phyloP scores from a whole-genome alignment of 108 stramenopile species.

The Fragilaria crotonensis region DNA sequence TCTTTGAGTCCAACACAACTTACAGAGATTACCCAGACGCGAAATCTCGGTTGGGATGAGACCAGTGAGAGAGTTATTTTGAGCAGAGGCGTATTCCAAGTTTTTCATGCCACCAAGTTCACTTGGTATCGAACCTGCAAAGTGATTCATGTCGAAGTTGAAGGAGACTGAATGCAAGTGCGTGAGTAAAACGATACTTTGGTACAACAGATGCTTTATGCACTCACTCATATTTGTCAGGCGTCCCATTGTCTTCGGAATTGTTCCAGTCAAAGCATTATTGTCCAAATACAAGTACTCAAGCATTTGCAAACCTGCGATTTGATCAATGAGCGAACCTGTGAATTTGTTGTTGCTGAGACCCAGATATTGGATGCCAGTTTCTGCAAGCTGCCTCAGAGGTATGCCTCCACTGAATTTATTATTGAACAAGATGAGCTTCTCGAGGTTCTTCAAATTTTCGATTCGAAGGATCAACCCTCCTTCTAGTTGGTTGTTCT shows the following conservation, averaged over 20 bases:
- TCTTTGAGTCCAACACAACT: neutral
- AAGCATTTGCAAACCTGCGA: slow-evolving; percentile 27
- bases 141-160: slow-evolving; percentile 1
- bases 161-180: neutral
- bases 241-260: slow-evolving; percentile 38
- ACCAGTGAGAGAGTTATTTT: slow-evolving; percentile 36
- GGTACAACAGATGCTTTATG: too few species aligned
- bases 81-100: slow-evolving; percentile 40
- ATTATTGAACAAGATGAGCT: slow-evolving; percentile 43
- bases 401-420: slow-evolving; percentile 38
- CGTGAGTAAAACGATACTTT: too few species aligned
- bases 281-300: slow-evolving; percentile 57
- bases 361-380: slow-evolving; percentile 42
- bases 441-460: slow-evolving; percentile 13
- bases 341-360: slow-evolving; percentile 57
- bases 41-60: slow-evolving; percentile 26
- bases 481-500: slow-evolving; percentile 46
- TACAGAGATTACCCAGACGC: slow-evolving; percentile 23
- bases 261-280: slow-evolving; percentile 46
- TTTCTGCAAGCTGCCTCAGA: slow-evolving; percentile 25
- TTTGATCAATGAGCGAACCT: slow-evolving; percentile 26
- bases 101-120: slow-evolving; percentile 29
- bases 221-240: slow-evolving; percentile 29
- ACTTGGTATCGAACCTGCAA: neutral
- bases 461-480: slow-evolving; percentile 15